Evolutionary conservation across 352 stramenopile genomes (phyloP), one percentile per base, ranked within the genome.

Genomic region (Pythium utonaiense): DNA sequence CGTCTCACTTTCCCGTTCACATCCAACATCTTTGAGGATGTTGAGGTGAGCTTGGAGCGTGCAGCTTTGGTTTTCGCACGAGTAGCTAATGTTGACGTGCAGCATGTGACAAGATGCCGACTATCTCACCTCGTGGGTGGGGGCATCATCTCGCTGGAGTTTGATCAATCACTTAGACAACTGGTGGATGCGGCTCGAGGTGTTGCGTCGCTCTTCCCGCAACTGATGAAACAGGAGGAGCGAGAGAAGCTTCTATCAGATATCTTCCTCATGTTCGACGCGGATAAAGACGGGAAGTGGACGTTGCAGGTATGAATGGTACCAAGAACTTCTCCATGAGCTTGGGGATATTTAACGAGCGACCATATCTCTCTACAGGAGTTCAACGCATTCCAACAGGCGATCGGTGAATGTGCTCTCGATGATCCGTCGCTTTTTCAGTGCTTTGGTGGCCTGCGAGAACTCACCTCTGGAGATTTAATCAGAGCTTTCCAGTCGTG

Each of bases 351-450:
- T n/a, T n/a, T n/a, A n/a, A n/a, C n/a, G n/a, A n/a, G n/a, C n/a
- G n/a, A n/a, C n/a, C n/a, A n/a, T n/a, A n/a, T n/a, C n/a, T n/a
- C n/a, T n/a, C n/a, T 40, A 4, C 44, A 83, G 69, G 73, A 88
- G 25, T 90, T 88, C 50, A 90, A 90, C 31, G 45, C 54, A 3
- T 83, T 87, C 22, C 78, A 86, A 54, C 78, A 88, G 59, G 68
- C 75, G 1, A 58, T 83, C 8, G 56, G 57, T 21, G 70, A 80
- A 33, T 69, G 70, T 38, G 70, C 74, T 21, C 51, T 89, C 5
- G 58, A 70, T 16, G 70, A 83, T 56, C 27, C 30, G 1, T 68
- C 57, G 27, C 67, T 89, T 21, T n/a, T 28, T 10, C 53, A 82
- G 19, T 57, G 85, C 19, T 86, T 88, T 50, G 44, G 53, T 9